Conservation (phyloP, 2,329 filamentous ascomycete species). For the Clarireedia hainanense region DNA sequence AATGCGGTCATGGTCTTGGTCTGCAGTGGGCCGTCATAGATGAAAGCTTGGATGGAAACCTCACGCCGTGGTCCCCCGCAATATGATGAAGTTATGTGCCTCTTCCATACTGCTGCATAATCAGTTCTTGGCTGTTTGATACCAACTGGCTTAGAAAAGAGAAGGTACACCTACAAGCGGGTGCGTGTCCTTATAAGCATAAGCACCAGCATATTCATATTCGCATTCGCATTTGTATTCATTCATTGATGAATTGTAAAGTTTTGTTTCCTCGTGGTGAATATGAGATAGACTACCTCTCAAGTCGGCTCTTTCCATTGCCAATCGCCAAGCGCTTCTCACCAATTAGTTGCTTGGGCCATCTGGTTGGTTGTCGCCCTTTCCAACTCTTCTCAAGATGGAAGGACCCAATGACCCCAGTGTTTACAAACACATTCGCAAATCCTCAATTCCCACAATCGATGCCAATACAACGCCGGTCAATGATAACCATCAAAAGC, state of each 20-base stretch:
- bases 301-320: neutral
- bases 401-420: neutral
- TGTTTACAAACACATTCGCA: neutral
- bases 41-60: slow-evolving; percentile 6
- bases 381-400: slow-evolving; percentile 1
- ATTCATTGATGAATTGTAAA: too few species aligned
- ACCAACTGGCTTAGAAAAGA: neutral
- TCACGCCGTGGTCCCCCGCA: slow-evolving; percentile 1
- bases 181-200: neutral
- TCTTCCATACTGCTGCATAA: too few species aligned
- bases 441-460: neutral
- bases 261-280: neutral
- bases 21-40: slow-evolving; percentile 7
- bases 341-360: neutral
- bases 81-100: neutral
- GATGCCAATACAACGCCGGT: neutral
- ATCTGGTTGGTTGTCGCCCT: neutral
- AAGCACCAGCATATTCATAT: neutral
- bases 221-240: too few species aligned
- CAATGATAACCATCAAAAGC: neutral
- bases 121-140: too few species aligned
- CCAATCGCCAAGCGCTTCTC: neutral
- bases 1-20: neutral
- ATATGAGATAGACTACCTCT: neutral
- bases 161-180: neutral